These are phyloP conservation scores for Saccharomycopsis lassenensis DNA, from an alignment of 805 yeast genomes.

Conservation along the genomic window DNA sequence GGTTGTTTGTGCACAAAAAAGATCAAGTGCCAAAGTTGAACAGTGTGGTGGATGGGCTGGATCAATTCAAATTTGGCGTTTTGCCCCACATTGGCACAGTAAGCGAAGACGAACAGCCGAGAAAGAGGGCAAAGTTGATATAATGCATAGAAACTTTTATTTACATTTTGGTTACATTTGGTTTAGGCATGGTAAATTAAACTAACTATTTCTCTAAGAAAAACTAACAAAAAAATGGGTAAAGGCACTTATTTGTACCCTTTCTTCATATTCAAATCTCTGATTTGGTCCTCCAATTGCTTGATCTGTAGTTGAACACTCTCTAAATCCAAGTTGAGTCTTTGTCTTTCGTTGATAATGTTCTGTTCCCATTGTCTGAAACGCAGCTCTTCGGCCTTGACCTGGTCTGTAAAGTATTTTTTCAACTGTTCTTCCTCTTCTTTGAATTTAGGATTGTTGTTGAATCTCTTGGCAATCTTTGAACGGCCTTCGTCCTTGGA, in stretches of 20 bases:
- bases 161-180: too few relatives aligned
- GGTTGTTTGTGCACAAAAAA: too few relatives aligned
- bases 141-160: too few relatives aligned
- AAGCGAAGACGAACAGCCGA: too few relatives aligned
- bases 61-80: too few relatives aligned
- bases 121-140: too few relatives aligned
- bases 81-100: too few relatives aligned
- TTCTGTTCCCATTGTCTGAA: slow-evolving; percentile 98
- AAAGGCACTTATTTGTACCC: slow-evolving; percentile 27
- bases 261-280: slow-evolving; percentile 44
- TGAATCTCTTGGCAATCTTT: slow-evolving; percentile 26
- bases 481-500: slow-evolving; percentile 33
- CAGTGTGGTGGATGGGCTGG: too few relatives aligned
- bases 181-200: too few relatives aligned
- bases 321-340: slow-evolving; percentile 88
- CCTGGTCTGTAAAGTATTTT: slow-evolving; percentile 92
- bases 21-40: too few relatives aligned
- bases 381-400: slow-evolving; percentile 91
- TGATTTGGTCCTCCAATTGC: slow-evolving; percentile 65
- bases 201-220: too few relatives aligned
- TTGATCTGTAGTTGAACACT: slow-evolving; percentile 73
- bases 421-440: slow-evolving; percentile 94
- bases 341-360: slow-evolving; percentile 87
- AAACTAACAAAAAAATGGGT: too few relatives aligned
- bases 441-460: slow-evolving; percentile 83